Evolutionary conservation across 257 asterid genomes (phyloP).

Genomic region (Solanum arcanum): DNA sequence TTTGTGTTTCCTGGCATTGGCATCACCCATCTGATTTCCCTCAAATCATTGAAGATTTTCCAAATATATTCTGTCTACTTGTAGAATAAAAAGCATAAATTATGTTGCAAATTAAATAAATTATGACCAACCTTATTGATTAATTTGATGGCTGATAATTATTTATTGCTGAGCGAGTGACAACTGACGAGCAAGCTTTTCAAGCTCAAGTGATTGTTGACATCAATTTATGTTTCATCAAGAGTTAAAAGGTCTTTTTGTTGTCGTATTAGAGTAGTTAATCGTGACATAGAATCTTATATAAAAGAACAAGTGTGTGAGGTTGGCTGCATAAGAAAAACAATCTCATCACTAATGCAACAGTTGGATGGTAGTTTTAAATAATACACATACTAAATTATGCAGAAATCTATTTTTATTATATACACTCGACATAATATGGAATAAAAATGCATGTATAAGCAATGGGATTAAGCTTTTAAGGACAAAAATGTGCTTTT

Average conservation of each 20-base stretch:
- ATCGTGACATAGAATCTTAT: background rate
- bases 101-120: background rate
- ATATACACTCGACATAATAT: background rate
- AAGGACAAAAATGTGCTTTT: background rate
- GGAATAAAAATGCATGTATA: background rate
- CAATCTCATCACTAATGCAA: background rate
- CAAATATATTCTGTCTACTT: background rate
- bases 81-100: background rate
- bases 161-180: background rate
- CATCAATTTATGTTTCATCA: background rate
- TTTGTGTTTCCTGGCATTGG: background rate
- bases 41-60: background rate
- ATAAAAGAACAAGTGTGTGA: background rate
- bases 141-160: background rate
- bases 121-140: background rate
- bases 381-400: background rate
- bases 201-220: background rate
- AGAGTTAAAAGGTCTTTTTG: background rate
- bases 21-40: background rate
- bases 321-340: background rate
- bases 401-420: background rate
- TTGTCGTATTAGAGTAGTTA: background rate
- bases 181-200: background rate
- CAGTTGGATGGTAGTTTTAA: background rate
- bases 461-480: background rate